Conservation (phyloP, 2,329 filamentous ascomycete genomes). For the Mycosphaerella sp. region DNA sequence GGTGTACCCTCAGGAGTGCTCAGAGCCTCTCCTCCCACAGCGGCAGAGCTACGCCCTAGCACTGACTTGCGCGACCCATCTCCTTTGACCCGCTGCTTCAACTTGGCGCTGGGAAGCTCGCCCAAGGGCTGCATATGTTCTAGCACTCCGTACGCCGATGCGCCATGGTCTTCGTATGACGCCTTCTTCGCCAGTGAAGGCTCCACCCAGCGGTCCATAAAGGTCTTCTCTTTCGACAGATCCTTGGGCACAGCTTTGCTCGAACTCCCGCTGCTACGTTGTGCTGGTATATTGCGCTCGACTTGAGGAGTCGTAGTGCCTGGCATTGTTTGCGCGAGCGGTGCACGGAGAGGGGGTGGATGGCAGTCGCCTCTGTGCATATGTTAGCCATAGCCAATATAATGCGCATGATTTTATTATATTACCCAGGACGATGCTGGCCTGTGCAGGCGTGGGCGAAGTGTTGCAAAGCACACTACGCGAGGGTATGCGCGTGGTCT, state of each 20-base stretch:
- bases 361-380: constrained; percentile 15
- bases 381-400: constrained; percentile 10
- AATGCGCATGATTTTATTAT: background rate
- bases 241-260: constrained; percentile 32
- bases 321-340: constrained; percentile 6
- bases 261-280: constrained; percentile 31
- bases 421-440: constrained; percentile 16
- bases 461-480: constrained; percentile 6
- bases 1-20: constrained; percentile 42
- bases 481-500: background rate
- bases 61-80: constrained; percentile 40
- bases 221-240: constrained; percentile 34
- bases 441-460: constrained; percentile 6
- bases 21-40: constrained; percentile 37
- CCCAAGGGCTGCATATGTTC: constrained; percentile 81
- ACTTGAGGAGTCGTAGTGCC: constrained; percentile 7
- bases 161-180: constrained; percentile 71
- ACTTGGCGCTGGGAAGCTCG: constrained; percentile 57
- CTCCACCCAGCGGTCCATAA: constrained; percentile 45
- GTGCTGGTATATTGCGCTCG: constrained; percentile 1
- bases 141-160: constrained; percentile 66
- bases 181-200: constrained; percentile 51
- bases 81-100: constrained; percentile 51
- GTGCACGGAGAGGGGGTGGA: constrained; percentile 1
- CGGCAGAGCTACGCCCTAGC: constrained; percentile 39